phyloP scores from a whole-genome alignment of 805 yeast species.

The Ogataea nakhonphanomensis region DNA sequence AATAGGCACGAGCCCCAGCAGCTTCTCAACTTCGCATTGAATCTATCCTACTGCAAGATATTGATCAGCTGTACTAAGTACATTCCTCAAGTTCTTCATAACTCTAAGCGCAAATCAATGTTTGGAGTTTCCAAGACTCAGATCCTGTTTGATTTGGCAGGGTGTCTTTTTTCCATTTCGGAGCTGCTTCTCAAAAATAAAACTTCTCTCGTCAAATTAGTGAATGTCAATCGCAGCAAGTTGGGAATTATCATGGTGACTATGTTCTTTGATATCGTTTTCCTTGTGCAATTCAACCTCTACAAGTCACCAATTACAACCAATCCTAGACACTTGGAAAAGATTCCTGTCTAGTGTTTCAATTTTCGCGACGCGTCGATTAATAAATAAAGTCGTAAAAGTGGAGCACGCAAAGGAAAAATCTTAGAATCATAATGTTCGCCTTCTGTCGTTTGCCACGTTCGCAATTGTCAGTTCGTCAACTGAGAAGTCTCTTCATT shows the following conservation, averaged over 20 bases:
- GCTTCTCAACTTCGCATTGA: conserved; percentile 37
- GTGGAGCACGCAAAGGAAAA: conserved; percentile 56
- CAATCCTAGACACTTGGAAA: not conserved
- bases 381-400: conserved; percentile 39
- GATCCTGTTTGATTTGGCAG: conserved; percentile 40
- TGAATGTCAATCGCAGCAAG: conserved; percentile 43
- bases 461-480: not conserved
- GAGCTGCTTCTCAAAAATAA: conserved; percentile 41
- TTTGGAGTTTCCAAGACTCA: conserved; percentile 43
- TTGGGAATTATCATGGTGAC: conserved; percentile 39
- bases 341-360: not conserved
- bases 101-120: conserved; percentile 40
- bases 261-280: conserved; percentile 29
- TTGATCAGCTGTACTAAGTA: conserved; percentile 43
- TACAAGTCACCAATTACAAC: conserved; percentile 8
- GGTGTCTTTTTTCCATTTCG: conserved; percentile 37
- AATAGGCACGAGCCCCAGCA: conserved; percentile 16
- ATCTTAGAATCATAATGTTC: conserved; percentile 5
- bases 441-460: conserved; percentile 33
- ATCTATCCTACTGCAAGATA: conserved; percentile 44
- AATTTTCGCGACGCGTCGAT: conserved; percentile 19
- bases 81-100: conserved; percentile 48
- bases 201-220: conserved; percentile 18
- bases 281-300: conserved; percentile 26
- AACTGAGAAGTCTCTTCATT: conserved; percentile 47